These are phyloP conservation scores for Aegilops longissima DNA, from an alignment of 176 grass and related monocot genomes.

Conservation along the genomic window DNA sequence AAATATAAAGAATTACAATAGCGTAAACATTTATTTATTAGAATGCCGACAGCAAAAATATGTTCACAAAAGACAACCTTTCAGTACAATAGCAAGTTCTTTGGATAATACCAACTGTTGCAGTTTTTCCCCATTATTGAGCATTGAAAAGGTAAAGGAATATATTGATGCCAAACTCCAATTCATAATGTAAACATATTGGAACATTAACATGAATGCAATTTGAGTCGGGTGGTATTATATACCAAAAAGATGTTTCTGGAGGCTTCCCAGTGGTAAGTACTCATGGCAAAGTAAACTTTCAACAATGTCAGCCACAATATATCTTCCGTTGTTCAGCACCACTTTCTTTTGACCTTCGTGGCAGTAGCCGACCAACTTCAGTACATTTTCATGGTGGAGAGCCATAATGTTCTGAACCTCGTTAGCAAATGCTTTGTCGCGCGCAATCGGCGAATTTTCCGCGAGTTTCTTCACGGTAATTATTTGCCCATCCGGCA, in stretches of 20 bases:
- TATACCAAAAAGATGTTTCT: slow-evolving; percentile 36
- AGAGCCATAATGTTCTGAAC: slow-evolving; percentile 27
- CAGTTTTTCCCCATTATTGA: not conserved
- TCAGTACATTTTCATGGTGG: slow-evolving; percentile 21
- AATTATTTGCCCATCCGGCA: slow-evolving; percentile 7
- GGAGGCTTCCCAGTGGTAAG: slow-evolving; percentile 23
- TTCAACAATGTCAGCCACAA: slow-evolving; percentile 26
- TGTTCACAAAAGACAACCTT: not conserved
- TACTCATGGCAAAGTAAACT: slow-evolving; percentile 33
- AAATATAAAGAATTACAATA: not conserved
- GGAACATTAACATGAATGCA: not conserved
- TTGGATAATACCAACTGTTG: not conserved
- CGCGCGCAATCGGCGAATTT: not conserved
- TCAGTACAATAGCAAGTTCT: no score
- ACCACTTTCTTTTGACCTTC: slow-evolving; percentile 42
- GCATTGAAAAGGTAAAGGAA: not conserved
- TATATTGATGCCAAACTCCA: not conserved
- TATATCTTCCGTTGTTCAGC: slow-evolving; percentile 29
- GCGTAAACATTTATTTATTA: not conserved
- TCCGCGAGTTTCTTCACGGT: slow-evolving; percentile 28
- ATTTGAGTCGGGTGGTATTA: not conserved
- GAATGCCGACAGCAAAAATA: not conserved
- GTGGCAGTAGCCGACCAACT: slow-evolving; percentile 23
- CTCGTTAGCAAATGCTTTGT: slow-evolving; percentile 20
- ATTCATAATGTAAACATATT: not conserved